Conservation (phyloP, 2,329 filamentous ascomycete genomes). For the Biscogniauxia sp. region DNA sequence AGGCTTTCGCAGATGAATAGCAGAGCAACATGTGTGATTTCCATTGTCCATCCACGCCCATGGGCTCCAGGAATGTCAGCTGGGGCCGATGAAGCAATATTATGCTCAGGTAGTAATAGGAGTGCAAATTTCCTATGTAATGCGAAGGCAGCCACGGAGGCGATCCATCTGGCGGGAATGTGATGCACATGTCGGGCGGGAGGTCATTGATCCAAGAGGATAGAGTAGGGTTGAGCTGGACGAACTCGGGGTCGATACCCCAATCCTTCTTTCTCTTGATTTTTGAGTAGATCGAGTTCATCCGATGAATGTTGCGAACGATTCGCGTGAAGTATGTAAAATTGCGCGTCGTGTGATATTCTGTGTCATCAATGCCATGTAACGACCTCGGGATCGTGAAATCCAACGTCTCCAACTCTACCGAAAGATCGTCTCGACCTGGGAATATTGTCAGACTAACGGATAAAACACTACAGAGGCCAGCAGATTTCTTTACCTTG, state of each 20-base stretch:
- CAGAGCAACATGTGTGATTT: constrained; percentile 85
- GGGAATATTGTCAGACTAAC: neutral
- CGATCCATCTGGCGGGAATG: constrained; percentile 74
- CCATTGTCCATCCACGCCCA: constrained; percentile 70
- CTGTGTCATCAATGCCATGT: constrained; percentile 68
- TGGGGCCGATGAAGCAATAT: constrained; percentile 89
- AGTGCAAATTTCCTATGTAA: constrained; percentile 85
- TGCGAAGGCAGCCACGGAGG: constrained; percentile 83
- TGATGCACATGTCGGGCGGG: constrained; percentile 73
- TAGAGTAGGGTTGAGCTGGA: constrained; percentile 74
- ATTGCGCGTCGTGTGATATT: constrained; percentile 76
- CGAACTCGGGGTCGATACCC: constrained; percentile 81
- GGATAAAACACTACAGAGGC: neutral
- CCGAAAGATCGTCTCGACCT: constrained; percentile 77
- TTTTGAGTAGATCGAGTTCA: constrained; percentile 73
- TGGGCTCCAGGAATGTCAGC: constrained; percentile 73
- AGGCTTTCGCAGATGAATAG: constrained; percentile 77
- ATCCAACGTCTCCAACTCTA: constrained; percentile 74
- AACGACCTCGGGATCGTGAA: constrained; percentile 63
- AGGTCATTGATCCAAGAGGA: constrained; percentile 73
- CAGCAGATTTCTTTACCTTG: constrained; percentile 61
- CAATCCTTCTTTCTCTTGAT: constrained; percentile 74
- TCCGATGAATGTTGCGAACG: constrained; percentile 73
- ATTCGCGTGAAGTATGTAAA: constrained; percentile 79
- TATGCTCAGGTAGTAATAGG: constrained; percentile 80